Conservation (phyloP, 2,329 filamentous ascomycete species). For the Diplodia seriata region DNA sequence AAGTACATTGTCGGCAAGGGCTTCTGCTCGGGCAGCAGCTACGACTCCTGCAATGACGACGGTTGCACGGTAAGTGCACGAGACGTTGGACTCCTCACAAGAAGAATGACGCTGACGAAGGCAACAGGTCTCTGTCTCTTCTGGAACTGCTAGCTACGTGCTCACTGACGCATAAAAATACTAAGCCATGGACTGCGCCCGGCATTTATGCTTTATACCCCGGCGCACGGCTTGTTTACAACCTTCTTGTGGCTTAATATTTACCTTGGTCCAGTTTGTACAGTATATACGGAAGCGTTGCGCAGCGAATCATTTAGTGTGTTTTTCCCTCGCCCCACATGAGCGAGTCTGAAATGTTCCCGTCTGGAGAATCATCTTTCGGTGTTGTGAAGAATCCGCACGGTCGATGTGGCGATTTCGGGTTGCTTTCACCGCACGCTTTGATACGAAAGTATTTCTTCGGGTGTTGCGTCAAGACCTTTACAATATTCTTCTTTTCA, state of each 20-base stretch:
- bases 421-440: neutral
- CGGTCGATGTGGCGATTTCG: slow-evolving; percentile 15
- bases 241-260: slow-evolving; percentile 27
- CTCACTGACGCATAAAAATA: slow-evolving; percentile 16
- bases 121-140: slow-evolving; percentile 26
- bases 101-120: neutral
- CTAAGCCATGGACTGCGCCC: slow-evolving; percentile 12
- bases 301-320: slow-evolving; percentile 23
- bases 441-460: neutral
- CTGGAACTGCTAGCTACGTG: slow-evolving; percentile 20
- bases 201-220: slow-evolving; percentile 20
- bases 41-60: slow-evolving; percentile 56
- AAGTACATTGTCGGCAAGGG: slow-evolving; percentile 66
- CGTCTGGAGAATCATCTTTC: slow-evolving; percentile 9
- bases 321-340: slow-evolving; percentile 19
- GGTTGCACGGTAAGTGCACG: slow-evolving; percentile 84
- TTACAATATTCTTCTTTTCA: slow-evolving; percentile 6
- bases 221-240: slow-evolving; percentile 18
- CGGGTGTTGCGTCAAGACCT: neutral
- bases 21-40: slow-evolving; percentile 62
- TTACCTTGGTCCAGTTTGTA: slow-evolving; percentile 26
- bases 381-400: neutral
- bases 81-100: neutral
- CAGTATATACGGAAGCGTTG: slow-evolving; percentile 27
- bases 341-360: slow-evolving; percentile 25